phyloP scores from a whole-genome alignment of 73 alveolate genomes.

The Diophrys appendiculata region DNA sequence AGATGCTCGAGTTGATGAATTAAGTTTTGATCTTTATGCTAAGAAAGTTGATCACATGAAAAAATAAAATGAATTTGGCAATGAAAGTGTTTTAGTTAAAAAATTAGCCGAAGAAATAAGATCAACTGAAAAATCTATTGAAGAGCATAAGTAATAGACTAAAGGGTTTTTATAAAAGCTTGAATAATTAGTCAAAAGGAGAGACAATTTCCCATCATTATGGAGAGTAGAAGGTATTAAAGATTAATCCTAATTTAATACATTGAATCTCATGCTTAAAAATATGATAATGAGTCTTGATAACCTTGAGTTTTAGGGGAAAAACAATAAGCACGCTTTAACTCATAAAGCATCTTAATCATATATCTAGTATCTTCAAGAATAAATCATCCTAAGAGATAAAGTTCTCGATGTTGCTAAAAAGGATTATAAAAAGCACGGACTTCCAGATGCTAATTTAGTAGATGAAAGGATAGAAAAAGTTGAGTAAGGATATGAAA shows the following conservation, averaged over 20 bases:
- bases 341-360: neutral
- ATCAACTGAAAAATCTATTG: neutral
- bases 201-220: neutral
- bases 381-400: neutral
- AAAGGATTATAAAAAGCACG: neutral
- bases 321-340: neutral
- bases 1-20: neutral
- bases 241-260: neutral
- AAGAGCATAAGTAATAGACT: neutral
- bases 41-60: neutral
- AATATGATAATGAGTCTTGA: neutral
- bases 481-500: neutral
- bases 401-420: neutral
- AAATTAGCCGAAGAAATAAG: neutral
- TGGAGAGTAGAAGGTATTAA: neutral
- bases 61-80: neutral
- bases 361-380: constrained; percentile 1
- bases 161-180: neutral
- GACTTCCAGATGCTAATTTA: neutral
- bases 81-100: neutral
- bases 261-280: neutral
- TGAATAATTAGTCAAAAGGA: neutral
- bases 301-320: neutral
- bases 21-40: neutral
- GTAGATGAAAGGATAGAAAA: neutral